Base-by-base conservation (phyloP, 2,329 filamentous ascomycete genomes). In the Fusarium heterosporum region DNA sequence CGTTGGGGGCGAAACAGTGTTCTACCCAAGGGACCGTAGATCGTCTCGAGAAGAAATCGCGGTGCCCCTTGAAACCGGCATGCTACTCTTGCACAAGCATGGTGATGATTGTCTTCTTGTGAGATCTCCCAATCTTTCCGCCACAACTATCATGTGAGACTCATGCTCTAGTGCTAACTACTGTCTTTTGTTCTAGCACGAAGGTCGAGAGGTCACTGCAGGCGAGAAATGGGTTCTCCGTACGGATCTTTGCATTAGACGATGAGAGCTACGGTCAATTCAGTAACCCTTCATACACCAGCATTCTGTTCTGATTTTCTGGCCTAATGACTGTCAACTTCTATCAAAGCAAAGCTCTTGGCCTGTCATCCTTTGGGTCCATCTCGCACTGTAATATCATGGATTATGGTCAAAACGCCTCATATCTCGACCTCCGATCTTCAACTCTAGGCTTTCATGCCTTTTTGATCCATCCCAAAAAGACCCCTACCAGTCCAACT, bases 151-250 rank as follows among this genome's bases (percentile, higher is more conserved):
- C 32, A 26, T 17, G 14, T 19, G 17, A n/a, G 16, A 16, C 10
- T 14, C 7, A 22, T 12, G 14, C 5, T 36, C 13, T 19, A 14
- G 12, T 13, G 57, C 43, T 69, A n/a, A 66, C 51, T 54, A 52
- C 32, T 28, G 6, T 13, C 14, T 46, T 47, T 42, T 41, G n/a
- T 52, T 63, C 36, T 61, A 88, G 85, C 94, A 97, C 77, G 93
- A 97, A 78, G 93, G 93, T 1, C 85, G 87, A 57, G 89, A 96
- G 75, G 93, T 97, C 1, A 85, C 81, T 2, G 83, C 85, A 40
- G 93, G 93, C 11, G 93, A 97, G 80, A 97, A 97, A 78, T 97
- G 93, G 93, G 89, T 97, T 61, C 85, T 97, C 61, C 83, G 93
- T 68, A 96, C 91, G 65, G 94, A 97, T 81, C 78, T 97, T 40